Percentiles rank a stretch among this genome's conserved stretches.
Conservation (phyloP, 257 asterid species). For the Catharanthus roseus region DNA sequence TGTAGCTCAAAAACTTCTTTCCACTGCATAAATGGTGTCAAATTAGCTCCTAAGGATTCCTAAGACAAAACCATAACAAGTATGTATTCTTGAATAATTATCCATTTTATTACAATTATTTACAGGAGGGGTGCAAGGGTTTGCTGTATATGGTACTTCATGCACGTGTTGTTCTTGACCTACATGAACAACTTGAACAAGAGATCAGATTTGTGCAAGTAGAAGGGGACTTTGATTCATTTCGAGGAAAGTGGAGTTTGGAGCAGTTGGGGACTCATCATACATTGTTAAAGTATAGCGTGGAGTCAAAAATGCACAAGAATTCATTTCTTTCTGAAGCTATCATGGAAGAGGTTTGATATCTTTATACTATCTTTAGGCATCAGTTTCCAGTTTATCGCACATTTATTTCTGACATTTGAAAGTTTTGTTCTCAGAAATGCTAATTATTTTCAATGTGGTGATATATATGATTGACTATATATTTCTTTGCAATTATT, state of each 20-base stretch:
- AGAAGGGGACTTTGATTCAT: conserved; percentile 88
- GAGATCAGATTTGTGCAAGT: conserved; percentile 90
- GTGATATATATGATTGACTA: not conserved
- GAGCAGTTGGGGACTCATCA: conserved; percentile 94
- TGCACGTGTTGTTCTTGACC: conserved; percentile 87
- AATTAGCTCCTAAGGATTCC: not conserved
- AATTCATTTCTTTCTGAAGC: conserved; percentile 94
- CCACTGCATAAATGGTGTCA: not conserved
- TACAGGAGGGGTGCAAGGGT: conserved; percentile 98
- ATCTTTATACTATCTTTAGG: not conserved
- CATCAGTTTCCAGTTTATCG: not conserved
- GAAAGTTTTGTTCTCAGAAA: not conserved
- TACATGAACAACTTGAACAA: conserved; percentile 68
- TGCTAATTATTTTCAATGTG: not conserved
- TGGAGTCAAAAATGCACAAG: conserved; percentile 90
- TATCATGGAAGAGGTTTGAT: conserved; percentile 91
- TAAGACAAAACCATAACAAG: not conserved
- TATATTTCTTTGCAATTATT: not conserved
- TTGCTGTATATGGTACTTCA: conserved; percentile 91
- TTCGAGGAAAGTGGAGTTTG: conserved; percentile 82
- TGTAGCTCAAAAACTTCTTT: not conserved
- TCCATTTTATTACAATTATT: not conserved
- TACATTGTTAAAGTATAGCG: conserved; percentile 72
- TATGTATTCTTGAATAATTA: not conserved
- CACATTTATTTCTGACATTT: not conserved